Evolutionary conservation across 1,284 basidiomycete species (phyloP).

Genomic region (Trichosporon sp.): DNA sequence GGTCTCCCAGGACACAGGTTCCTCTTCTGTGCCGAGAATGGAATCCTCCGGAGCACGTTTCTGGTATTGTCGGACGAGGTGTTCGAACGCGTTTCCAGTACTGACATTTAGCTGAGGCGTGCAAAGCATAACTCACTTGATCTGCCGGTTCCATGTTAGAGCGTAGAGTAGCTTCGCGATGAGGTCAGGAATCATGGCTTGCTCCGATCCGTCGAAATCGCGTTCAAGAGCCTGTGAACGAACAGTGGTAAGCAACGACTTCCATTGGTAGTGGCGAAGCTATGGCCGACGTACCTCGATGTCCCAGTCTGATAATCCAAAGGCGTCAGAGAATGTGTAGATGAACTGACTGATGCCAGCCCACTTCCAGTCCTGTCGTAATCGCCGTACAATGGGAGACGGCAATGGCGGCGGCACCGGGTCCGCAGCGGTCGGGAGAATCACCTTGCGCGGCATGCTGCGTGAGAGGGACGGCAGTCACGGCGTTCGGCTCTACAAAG

Average conservation of each 20-base stretch:
- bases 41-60: conserved; percentile 48
- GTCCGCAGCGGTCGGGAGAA: conserved; percentile 27
- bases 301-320: conserved; percentile 54
- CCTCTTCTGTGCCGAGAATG: conserved; percentile 51
- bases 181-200: conserved; percentile 56
- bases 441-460: conserved; percentile 42
- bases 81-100: conserved; percentile 52
- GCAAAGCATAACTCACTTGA: conserved; percentile 52
- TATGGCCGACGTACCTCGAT: conserved; percentile 46
- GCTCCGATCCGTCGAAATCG: conserved; percentile 59
- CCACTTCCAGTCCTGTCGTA: conserved; percentile 56
- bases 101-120: conserved; percentile 32
- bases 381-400: conserved; percentile 50
- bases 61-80: conserved; percentile 54
- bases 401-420: conserved; percentile 44
- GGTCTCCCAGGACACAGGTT: conserved; percentile 57
- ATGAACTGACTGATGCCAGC: conserved; percentile 56
- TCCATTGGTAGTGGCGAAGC: no score
- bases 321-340: conserved; percentile 54
- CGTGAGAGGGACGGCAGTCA: no score
- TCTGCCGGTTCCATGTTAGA: conserved; percentile 59
- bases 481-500: no score
- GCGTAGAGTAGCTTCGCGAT: conserved; percentile 59
- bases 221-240: conserved; percentile 54
- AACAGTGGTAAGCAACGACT: background rate